Percentiles rank a stretch among this genome's conserved stretches.
These are phyloP conservation scores for Spathaspora sp. DNA, from an alignment of 805 yeast genomes.

Conservation along the genomic window DNA sequence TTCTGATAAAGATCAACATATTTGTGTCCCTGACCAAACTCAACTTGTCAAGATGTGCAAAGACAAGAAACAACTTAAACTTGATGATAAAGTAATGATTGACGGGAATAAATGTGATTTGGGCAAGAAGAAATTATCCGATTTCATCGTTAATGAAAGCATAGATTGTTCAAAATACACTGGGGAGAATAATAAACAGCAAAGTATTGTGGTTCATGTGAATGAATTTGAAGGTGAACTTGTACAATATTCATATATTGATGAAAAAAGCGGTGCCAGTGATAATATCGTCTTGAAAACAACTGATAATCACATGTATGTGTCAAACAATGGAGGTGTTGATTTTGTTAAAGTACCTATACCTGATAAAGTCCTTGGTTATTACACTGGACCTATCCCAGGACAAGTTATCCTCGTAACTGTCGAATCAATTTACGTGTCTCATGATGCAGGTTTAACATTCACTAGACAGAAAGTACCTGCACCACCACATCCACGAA, in stretches of 20 bases:
- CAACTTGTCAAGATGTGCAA: conserved; percentile 23
- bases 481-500: conserved; percentile 39
- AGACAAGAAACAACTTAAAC: conserved; percentile 15
- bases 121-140: conserved; percentile 17
- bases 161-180: conserved; percentile 34
- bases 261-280: conserved; percentile 32
- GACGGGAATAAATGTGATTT: conserved; percentile 45
- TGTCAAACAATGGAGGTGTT: conserved; percentile 55
- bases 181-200: conserved; percentile 5
- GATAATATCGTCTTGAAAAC: conserved; percentile 58
- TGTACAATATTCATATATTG: conserved; percentile 57
- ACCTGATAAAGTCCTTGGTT: conserved; percentile 29
- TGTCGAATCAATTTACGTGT: conserved; percentile 47
- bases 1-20: conserved; percentile 24
- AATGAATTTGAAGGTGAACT: conserved; percentile 52
- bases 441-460: conserved; percentile 64
- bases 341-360: conserved; percentile 31
- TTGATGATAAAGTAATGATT: conserved; percentile 38
- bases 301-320: conserved; percentile 44
- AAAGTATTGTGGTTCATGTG: conserved; percentile 32
- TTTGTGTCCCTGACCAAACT: conserved; percentile 43
- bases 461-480: conserved; percentile 52
- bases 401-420: conserved; percentile 58
- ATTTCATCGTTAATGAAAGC: conserved; percentile 22
- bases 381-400: conserved; percentile 50